Conservation (phyloP, 2,329 filamentous ascomycete species). For the Ambrosiella cleistominuta region DNA sequence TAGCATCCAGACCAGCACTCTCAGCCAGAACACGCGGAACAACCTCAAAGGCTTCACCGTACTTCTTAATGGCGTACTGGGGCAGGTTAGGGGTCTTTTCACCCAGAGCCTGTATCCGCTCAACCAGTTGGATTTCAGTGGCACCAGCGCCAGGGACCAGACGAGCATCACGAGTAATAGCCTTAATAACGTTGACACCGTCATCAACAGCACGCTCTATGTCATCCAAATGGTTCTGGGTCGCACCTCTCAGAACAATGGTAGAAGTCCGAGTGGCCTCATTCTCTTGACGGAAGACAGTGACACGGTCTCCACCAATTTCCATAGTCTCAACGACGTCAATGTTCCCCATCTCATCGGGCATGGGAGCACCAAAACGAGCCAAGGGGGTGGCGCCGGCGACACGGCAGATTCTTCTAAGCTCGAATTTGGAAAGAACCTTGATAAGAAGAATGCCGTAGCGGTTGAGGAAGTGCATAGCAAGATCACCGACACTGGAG, state of each 20-base stretch:
- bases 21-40: conserved; percentile 87
- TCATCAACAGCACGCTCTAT: conserved; percentile 94
- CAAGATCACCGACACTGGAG: conserved; percentile 84
- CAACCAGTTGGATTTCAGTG: conserved; percentile 82
- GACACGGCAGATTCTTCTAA: conserved; percentile 84
- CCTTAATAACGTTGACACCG: conserved; percentile 96
- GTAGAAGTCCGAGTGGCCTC: conserved; percentile 86
- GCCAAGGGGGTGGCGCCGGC: conserved; percentile 94
- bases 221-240: conserved; percentile 95
- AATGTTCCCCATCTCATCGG: conserved; percentile 94
- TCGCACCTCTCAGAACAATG: conserved; percentile 82
- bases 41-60: conserved; percentile 92
- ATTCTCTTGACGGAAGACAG: conserved; percentile 92
- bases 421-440: conserved; percentile 94
- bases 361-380: conserved; percentile 90
- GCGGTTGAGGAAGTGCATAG: conserved; percentile 93
- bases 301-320: conserved; percentile 94
- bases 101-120: conserved; percentile 75
- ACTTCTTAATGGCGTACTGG: conserved; percentile 96
- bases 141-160: conserved; percentile 89
- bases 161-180: conserved; percentile 81
- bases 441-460: conserved; percentile 93
- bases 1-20: conserved; percentile 87
- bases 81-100: conserved; percentile 85
- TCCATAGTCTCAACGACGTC: conserved; percentile 94